These are phyloP conservation scores for Fusarium sp. DNA, from an alignment of 2,329 filamentous ascomycete species.

Conservation along the genomic window DNA sequence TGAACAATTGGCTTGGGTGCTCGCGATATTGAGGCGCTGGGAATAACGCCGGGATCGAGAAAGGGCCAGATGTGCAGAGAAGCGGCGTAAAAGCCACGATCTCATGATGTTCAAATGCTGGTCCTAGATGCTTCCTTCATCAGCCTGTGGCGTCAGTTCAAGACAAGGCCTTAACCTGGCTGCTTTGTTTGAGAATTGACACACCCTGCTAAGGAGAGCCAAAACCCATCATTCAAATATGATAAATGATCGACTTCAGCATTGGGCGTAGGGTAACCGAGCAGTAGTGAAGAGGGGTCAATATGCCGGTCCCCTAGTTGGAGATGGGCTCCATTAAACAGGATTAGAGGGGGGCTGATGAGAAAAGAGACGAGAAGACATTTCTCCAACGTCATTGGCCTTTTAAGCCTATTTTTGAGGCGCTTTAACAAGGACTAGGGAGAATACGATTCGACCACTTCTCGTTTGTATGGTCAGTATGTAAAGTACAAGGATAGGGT, in stretches of 20 bases:
- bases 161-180: slow-evolving; percentile 4
- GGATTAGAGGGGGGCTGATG: slow-evolving; percentile 23
- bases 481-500: slow-evolving; percentile 11
- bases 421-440: slow-evolving; percentile 18
- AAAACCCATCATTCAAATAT: slow-evolving; percentile 26
- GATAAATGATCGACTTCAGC: slow-evolving; percentile 34
- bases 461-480: slow-evolving; percentile 11
- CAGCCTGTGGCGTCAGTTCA: slow-evolving; percentile 18
- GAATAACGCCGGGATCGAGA: slow-evolving; percentile 35
- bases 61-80: slow-evolving; percentile 20
- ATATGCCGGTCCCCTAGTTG: slow-evolving; percentile 21
- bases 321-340: slow-evolving; percentile 7
- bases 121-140: slow-evolving; percentile 12
- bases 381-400: slow-evolving; percentile 24
- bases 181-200: slow-evolving; percentile 6
- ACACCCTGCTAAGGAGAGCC: slow-evolving; percentile 11
- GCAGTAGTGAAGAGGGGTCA: slow-evolving; percentile 13
- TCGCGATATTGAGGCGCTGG: slow-evolving; percentile 30
- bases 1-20: slow-evolving; percentile 21
- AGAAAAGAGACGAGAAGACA: slow-evolving; percentile 39
- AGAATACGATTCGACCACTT: slow-evolving; percentile 22
- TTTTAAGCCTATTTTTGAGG: slow-evolving; percentile 7
- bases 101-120: slow-evolving; percentile 15
- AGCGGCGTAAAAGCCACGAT: slow-evolving; percentile 37
- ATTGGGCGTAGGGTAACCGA: slow-evolving; percentile 26